Conservation (phyloP, 192 early-diverging fungal genomes). For the Coemansia sp. region DNA sequence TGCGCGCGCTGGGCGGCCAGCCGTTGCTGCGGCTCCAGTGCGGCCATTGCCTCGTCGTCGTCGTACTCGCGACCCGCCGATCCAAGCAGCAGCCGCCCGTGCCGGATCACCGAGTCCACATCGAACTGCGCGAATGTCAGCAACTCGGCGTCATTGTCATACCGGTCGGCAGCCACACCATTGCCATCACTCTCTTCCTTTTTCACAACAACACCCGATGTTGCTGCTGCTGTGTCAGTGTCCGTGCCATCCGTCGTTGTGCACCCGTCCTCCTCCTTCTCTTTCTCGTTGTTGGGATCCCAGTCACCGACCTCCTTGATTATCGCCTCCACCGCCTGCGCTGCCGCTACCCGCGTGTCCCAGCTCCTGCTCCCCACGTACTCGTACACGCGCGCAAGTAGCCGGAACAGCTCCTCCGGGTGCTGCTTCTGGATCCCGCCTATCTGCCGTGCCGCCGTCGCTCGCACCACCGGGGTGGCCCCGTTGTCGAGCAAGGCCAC, state of each 20-base stretch:
- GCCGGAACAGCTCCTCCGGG: conserved; percentile 86
- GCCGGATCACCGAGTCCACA: conserved; percentile 75
- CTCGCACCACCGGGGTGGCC: conserved; percentile 80
- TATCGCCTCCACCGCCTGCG: conserved; percentile 88
- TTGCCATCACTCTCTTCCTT: neutral
- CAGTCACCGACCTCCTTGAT: conserved; percentile 87
- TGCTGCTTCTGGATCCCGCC: conserved; percentile 94
- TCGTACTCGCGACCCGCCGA: conserved; percentile 95
- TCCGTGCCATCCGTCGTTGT: too few relatives aligned
- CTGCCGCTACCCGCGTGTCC: conserved; percentile 96
- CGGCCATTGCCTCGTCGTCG: conserved; percentile 61
- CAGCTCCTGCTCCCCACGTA: conserved; percentile 88
- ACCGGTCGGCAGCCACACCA: neutral
- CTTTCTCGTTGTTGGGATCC: conserved; percentile 56
- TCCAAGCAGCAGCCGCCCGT: conserved; percentile 78
- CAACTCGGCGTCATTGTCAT: conserved; percentile 48
- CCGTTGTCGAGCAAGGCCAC: conserved; percentile 93
- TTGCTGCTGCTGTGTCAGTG: neutral
- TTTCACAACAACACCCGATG: conserved; percentile 4
- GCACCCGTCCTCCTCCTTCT: too few relatives aligned
- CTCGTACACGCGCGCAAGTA: conserved; percentile 63
- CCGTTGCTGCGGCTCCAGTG: conserved; percentile 80
- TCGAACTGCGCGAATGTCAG: conserved; percentile 82
- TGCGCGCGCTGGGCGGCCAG: conserved; percentile 80
- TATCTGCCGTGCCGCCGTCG: conserved; percentile 92